Evolutionary conservation across 2,329 filamentous ascomycete genomes (phyloP), one percentile per base, ranked within the genome.

Genomic region (Onygena corvina): DNA sequence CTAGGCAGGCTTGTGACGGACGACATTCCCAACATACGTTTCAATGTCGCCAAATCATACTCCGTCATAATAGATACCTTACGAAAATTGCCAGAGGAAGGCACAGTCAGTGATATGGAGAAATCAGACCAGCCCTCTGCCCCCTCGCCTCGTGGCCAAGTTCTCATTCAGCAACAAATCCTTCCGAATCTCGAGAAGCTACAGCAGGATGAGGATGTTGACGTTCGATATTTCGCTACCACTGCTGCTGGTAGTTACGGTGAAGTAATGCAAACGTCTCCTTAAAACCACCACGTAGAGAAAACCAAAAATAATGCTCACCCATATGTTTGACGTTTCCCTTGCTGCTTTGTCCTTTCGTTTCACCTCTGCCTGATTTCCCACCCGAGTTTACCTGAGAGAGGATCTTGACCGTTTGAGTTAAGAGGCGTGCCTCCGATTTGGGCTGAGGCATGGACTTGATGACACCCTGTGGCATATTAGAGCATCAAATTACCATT

Each of bases 41-140:
- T 98, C 78, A 98, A 98, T 68, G 92, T 98, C 44, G 92, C 92
- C 59, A 98, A 98, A 74, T 96, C 92, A 42, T 98, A 96, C 64
- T 80, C 81, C 18, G 83, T 92, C 47, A 74, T 98, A 52, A 88
- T 96, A 61, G 82, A 85, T 58, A 88, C 89, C n/a, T 76, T 98
- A 61, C 88, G 90, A 69, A 84, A 87, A 59, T 76, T 98, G 50
- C 90, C 92, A 2, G 85, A 89, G 49, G 77, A 92, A 62, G 88
- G 88, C 53, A 96, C 90, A 11, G 75, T 96, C 54, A 80, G 84
- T 64, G 81, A 86, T 47, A 69, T 93, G 52, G 87, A 95, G 68
- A 92, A 94, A 73, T 78, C 83, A 23, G 83, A 80, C 51, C 66
- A 61, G 59, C 53, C 63, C 4, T 55, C 55, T 23, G 61, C 57